These are phyloP conservation scores for Rosa persica DNA, from an alignment of 306 rosid genomes.

Conservation along the genomic window DNA sequence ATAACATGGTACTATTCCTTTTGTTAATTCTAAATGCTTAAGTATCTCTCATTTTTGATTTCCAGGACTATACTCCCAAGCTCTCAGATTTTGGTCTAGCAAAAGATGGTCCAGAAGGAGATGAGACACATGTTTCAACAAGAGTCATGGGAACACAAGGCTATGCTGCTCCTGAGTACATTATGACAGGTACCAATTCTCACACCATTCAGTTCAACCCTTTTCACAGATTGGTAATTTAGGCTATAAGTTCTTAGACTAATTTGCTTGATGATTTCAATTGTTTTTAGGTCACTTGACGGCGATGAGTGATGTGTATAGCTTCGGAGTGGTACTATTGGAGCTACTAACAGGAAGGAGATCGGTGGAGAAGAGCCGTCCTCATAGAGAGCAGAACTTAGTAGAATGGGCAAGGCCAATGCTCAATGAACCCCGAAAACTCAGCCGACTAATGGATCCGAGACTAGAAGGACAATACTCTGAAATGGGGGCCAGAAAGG, in stretches of 20 bases:
- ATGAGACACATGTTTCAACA: constrained; percentile 93
- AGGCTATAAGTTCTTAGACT: not conserved
- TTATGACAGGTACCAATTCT: constrained; percentile 74
- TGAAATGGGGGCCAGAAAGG: constrained; percentile 71
- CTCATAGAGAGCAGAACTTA: constrained; percentile 66
- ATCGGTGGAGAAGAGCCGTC: constrained; percentile 71
- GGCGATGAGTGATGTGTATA: constrained; percentile 89
- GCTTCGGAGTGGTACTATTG: constrained; percentile 82
- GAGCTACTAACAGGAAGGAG: constrained; percentile 80
- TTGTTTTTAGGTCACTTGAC: constrained; percentile 71
- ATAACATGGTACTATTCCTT: not conserved
- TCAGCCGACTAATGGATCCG: constrained; percentile 70
- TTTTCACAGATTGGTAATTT: not conserved
- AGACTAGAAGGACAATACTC: constrained; percentile 85
- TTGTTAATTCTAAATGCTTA: not conserved
- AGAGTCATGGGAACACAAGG: constrained; percentile 97
- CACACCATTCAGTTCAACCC: not conserved
- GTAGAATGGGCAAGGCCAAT: constrained; percentile 86
- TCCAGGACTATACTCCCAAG: constrained; percentile 74
- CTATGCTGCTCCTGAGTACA: constrained; percentile 91
- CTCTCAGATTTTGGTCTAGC: constrained; percentile 97
- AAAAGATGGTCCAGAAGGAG: constrained; percentile 97
- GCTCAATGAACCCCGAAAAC: constrained; percentile 56
- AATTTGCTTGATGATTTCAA: not conserved
- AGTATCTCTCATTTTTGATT: not conserved